Base-by-base conservation (phyloP, 2,329 filamentous ascomycete genomes). In the Neoascochyta sp. region DNA sequence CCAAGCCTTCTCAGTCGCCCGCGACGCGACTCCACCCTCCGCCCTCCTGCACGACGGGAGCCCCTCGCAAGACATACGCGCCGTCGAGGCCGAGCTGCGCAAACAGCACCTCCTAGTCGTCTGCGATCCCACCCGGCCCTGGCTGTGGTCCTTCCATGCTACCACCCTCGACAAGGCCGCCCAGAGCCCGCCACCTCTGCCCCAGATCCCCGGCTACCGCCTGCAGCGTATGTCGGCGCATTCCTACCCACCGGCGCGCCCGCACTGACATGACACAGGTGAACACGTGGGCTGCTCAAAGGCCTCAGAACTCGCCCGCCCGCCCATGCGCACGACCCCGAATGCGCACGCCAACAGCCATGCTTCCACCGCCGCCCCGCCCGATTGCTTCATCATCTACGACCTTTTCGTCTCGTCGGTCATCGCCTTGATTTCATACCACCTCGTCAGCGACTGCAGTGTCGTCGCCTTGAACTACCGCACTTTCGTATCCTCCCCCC, bases 321-420 rank as follows among this genome's bases (percentile, higher is more conserved):
- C 52, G 9, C 51, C n/a, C n/a, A n/a, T n/a, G n/a, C n/a, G n/a
- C n/a, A n/a, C n/a, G n/a, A n/a, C n/a, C n/a, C n/a, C n/a, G n/a
- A n/a, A n/a, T n/a, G n/a, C n/a, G n/a, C n/a, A n/a, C n/a, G n/a
- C n/a, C n/a, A n/a, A n/a, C n/a, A n/a, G n/a, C n/a, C n/a, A n/a
- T 11, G 43, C 53, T 16, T 34, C 51, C 12, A 41, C 40, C 13
- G 23, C 47, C 21, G 39, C 36, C 18, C 37, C 45, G 9, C 46
- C 54, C 14, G 60, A 63, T 34, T 53, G 39, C 36, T 51, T 52
- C 21, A 40, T 50, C 16, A 37, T 64, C 18, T 65, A 65, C 47
- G 57, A 61, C 36, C 46, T 63, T 18, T 63, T 64, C 44, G 57
- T 49, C 5, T 58, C 61, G 16, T 56, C 62, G 24, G 52, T 65